Base-by-base conservation (phyloP, 352 stramenopile species). In the Globisporangium paddicum region DNA sequence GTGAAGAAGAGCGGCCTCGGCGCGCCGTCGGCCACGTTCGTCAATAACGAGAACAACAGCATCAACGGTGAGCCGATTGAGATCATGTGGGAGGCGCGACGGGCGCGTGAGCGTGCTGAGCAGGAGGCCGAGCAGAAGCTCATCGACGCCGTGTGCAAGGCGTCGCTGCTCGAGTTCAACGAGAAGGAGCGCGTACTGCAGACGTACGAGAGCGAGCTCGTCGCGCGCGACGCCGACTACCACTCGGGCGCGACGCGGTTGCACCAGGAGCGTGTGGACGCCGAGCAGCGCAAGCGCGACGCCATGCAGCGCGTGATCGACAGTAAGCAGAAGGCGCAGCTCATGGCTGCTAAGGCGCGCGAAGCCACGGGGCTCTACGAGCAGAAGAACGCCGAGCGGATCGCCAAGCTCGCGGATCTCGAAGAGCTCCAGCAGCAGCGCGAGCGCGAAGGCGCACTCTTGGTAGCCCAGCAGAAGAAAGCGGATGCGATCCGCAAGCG, bases 271-370 rank as follows among this genome's bases (percentile, higher is more conserved):
- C 83, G 73, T 32, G 54, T 60, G 4, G 73, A 77, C 16, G 77
- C 79, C 16, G 82, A 87, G 45, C 56, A 71, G 21, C 77, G 75
- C 53, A 92, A 92, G 53, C 80, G 63, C 52, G 70, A 72, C 9
- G 82, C 85, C 16, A 85, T 94, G 65, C 80, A 91, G 63, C 75
- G 69, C 8, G 79, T 94, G 19, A 86, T 94, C 41, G 71, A 91
- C 50, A 80, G 73, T 60, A 94, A 94, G 58, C 62, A 54, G 7
- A 72, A 69, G 1, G 82, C 82, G 30, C 71, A 81, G 26, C 64
- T 80, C 40, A 81, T 90, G 68, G 84, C 69, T 13, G 58, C 77
- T 18, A 87, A 90, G 28, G 82, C 81, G 10, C 79, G 76, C 19
- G 64, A 77, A 32, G 82, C 85, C 8, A 83, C 82, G 3, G 71